phyloP scores from a whole-genome alignment of 495 filamentous ascomycete species.

The Elasticomyces elasticus region DNA sequence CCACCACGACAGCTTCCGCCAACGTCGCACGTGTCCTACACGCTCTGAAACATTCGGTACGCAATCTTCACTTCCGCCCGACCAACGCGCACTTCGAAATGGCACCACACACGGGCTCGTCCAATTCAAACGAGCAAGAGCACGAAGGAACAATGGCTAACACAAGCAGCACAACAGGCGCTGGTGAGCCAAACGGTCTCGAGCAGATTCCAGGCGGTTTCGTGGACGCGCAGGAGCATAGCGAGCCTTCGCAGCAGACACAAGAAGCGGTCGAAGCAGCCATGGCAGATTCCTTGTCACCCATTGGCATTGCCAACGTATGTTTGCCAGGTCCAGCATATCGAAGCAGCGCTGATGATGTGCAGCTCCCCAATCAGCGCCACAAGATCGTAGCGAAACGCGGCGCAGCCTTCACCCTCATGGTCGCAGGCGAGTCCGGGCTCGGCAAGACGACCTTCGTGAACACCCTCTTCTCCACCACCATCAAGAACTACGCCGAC shows the following conservation, averaged over 20 bases:
- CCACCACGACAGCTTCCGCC: not conserved
- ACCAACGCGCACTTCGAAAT: not conserved
- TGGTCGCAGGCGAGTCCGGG: constrained; percentile 99
- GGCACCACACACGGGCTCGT: not conserved
- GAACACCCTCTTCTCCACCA: constrained; percentile 99
- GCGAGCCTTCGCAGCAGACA: not conserved
- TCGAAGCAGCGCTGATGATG: constrained; percentile 33
- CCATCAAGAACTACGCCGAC: constrained; percentile 99
- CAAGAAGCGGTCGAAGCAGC: constrained; percentile 29
- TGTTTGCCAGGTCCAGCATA: constrained; percentile 52
- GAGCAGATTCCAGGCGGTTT: constrained; percentile 3
- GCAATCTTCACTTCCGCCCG: not conserved
- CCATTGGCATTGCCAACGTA: constrained; percentile 99
- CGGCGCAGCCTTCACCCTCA: constrained; percentile 97
- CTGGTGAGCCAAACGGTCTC: not conserved
- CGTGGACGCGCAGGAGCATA: not conserved
- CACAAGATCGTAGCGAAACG: constrained; percentile 99
- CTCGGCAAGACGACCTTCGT: constrained; percentile 99
- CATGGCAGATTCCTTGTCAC: constrained; percentile 74
- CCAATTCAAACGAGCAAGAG: not conserved
- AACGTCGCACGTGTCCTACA: not conserved
- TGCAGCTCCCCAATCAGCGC: constrained; percentile 36
- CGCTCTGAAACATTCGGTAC: not conserved
- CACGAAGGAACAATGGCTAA: not conserved
- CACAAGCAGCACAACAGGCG: not conserved